Evolutionary conservation across 2,329 filamentous ascomycete species (phyloP).

Genomic region (Clathrospora elynae): DNA sequence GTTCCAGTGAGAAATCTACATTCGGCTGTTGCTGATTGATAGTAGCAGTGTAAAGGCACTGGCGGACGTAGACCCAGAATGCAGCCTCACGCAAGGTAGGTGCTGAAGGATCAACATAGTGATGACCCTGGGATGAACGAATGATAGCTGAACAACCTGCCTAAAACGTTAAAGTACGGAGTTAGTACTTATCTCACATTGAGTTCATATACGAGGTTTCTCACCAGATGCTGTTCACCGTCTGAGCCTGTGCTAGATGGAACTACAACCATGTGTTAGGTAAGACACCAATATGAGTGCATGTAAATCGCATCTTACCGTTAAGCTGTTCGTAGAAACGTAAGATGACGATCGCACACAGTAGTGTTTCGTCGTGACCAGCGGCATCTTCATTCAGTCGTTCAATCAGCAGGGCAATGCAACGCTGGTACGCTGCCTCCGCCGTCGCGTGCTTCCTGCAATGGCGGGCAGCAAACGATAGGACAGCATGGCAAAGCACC

Average conservation of each 20-base stretch:
- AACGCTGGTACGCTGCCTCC: conserved; percentile 34
- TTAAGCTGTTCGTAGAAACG: conserved; percentile 43
- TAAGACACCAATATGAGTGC: background rate
- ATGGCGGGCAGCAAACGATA: conserved; percentile 40
- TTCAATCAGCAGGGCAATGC: conserved; percentile 39
- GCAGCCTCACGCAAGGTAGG: conserved; percentile 41
- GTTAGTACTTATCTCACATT: too few species aligned
- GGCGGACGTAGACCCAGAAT: conserved; percentile 44
- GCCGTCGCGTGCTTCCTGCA: conserved; percentile 26
- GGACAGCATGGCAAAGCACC: conserved; percentile 37
- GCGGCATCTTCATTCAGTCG: conserved; percentile 32
- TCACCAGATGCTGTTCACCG: conserved; percentile 35
- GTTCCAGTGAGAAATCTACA: conserved; percentile 34
- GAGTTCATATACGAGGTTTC: too few species aligned
- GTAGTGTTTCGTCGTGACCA: conserved; percentile 36
- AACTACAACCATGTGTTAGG: conserved; percentile 22
- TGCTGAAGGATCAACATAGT: conserved; percentile 40
- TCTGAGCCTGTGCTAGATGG: conserved; percentile 36
- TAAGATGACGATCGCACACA: conserved; percentile 42
- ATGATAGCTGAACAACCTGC: conserved; percentile 41
- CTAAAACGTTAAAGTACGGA: too few species aligned
- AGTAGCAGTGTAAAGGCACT: conserved; percentile 42
- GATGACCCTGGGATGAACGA: conserved; percentile 33
- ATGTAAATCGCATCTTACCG: conserved; percentile 15
- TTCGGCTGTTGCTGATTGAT: conserved; percentile 41